Conservation (phyloP, 352 stramenopile species). For the Pythium phragmiticola region DNA sequence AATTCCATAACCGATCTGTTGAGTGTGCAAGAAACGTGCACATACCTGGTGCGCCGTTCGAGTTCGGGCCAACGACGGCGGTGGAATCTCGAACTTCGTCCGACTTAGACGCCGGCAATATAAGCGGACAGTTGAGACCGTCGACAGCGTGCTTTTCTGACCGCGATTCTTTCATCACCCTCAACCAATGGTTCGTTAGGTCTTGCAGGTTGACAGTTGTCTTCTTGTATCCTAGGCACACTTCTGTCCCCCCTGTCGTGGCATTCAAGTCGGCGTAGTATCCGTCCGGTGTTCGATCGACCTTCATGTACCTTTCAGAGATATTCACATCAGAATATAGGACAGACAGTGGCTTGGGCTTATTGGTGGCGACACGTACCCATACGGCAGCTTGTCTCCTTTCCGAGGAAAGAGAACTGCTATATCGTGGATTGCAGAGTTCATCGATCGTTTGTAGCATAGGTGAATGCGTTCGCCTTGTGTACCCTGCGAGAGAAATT, state of each 20-base stretch:
- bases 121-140: background rate
- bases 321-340: background rate
- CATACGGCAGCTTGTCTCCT: slow-evolving; percentile 79
- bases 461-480: slow-evolving; percentile 82
- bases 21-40: background rate
- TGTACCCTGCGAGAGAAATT: slow-evolving; percentile 45
- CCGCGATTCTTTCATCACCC: background rate
- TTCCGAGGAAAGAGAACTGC: slow-evolving; percentile 78
- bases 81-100: slow-evolving; percentile 21
- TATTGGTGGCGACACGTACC: slow-evolving; percentile 41
- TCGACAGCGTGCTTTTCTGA: background rate
- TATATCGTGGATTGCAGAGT: slow-evolving; percentile 63
- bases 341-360: background rate
- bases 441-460: slow-evolving; percentile 69
- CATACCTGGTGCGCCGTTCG: background rate
- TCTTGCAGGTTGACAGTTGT: slow-evolving; percentile 9
- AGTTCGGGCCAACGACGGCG: background rate
- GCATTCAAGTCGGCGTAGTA: slow-evolving; percentile 72
- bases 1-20: background rate
- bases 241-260: slow-evolving; percentile 69
- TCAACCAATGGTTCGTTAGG: background rate
- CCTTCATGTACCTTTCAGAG: slow-evolving; percentile 57
- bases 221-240: slow-evolving; percentile 83
- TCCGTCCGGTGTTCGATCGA: slow-evolving; percentile 70
- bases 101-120: slow-evolving; percentile 1